A percentile compares a stretch with the other conserved stretches of the same genome.
These are phyloP conservation scores for Oxyria digyna DNA, from an alignment of 148 eudicot species.

Conservation along the genomic window DNA sequence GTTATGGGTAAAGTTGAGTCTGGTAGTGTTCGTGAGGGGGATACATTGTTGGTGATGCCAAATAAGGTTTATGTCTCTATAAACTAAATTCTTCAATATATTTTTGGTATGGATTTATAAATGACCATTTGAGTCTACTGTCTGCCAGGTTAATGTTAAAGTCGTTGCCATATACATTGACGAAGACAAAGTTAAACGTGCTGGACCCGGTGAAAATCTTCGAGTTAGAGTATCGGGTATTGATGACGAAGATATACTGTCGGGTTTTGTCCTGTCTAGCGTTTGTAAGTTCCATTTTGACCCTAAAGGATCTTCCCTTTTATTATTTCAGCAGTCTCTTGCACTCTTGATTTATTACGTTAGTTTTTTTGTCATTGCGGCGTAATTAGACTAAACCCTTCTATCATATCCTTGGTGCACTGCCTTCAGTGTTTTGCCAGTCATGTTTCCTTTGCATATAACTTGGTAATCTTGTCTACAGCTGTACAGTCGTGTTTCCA, in stretches of 20 bases:
- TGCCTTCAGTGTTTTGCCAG: background rate
- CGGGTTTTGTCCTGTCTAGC: slow-evolving; percentile 68
- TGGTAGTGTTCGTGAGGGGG: slow-evolving; percentile 78
- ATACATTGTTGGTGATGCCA: slow-evolving; percentile 67
- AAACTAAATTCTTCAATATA: background rate
- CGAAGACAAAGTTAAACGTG: slow-evolving; percentile 64
- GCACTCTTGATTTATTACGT: background rate
- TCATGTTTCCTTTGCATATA: background rate
- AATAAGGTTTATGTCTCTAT: slow-evolving; percentile 64
- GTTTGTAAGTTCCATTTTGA: slow-evolving; percentile 31
- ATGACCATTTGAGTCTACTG: slow-evolving; percentile 2
- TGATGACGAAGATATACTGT: slow-evolving; percentile 76
- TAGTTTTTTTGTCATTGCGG: background rate
- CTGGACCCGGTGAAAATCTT: slow-evolving; percentile 91
- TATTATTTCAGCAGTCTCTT: background rate
- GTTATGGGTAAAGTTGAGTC: slow-evolving; percentile 93
- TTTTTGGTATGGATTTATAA: background rate
- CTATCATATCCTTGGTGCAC: background rate
- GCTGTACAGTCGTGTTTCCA: too few relatives aligned
- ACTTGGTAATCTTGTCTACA: background rate
- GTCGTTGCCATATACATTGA: slow-evolving; percentile 58
- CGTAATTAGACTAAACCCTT: background rate
- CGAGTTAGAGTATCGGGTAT: too few relatives aligned
- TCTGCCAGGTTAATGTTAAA: slow-evolving; percentile 69
- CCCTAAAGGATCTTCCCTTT: background rate